Conservation (phyloP, 2,329 filamentous ascomycete species). For the Penicillium capsulatum region DNA sequence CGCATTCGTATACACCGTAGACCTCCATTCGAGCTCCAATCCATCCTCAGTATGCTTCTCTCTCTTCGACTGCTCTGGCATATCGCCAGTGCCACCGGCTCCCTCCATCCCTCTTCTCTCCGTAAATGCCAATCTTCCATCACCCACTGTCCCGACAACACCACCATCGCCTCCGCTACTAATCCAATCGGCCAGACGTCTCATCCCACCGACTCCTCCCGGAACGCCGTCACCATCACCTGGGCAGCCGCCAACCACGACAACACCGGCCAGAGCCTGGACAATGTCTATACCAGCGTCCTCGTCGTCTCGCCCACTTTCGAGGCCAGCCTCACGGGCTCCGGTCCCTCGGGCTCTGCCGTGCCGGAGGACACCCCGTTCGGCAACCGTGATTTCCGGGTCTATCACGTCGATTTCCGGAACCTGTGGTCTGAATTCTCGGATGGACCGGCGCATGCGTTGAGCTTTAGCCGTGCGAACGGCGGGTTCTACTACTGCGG, state of each 20-base stretch:
- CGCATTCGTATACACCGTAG: no score
- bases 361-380: conserved; percentile 60
- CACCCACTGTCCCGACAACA: conserved; percentile 44
- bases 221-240: conserved; percentile 54
- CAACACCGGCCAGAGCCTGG: conserved; percentile 36
- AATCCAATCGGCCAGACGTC: conserved; percentile 58
- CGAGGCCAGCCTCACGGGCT: conserved; percentile 59
- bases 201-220: conserved; percentile 44
- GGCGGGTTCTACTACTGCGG: conserved; percentile 64
- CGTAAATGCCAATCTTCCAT: conserved; percentile 22
- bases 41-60: no score
- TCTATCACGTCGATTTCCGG: conserved; percentile 63
- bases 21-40: no score
- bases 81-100: no score
- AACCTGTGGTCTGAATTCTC: conserved; percentile 55
- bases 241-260: conserved; percentile 56
- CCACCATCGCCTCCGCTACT: conserved; percentile 58
- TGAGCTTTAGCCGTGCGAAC: conserved; percentile 61
- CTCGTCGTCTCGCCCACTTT: conserved; percentile 61
- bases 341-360: conserved; percentile 58
- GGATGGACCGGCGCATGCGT: conserved; percentile 56
- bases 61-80: no score
- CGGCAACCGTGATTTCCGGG: conserved; percentile 60
- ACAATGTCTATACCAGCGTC: conserved; percentile 61
- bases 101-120: conserved; percentile 2